phyloP scores from a whole-genome alignment of 2,329 filamentous ascomycete genomes.

The Xylaria arbuscula region DNA sequence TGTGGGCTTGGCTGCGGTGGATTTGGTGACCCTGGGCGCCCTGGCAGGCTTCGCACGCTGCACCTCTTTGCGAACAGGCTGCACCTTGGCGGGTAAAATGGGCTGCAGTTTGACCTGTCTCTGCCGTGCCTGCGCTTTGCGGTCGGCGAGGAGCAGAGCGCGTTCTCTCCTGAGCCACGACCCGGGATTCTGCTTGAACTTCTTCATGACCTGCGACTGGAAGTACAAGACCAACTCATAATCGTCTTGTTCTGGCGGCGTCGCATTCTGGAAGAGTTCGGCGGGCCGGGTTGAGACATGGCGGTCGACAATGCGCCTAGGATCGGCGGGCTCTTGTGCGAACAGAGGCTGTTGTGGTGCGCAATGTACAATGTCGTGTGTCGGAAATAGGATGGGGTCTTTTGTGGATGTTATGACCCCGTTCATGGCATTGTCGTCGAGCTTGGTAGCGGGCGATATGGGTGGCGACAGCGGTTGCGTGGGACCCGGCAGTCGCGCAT shows the following conservation, averaged over 20 bases:
- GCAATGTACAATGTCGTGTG: conserved; percentile 56
- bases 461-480: conserved; percentile 66
- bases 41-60: conserved; percentile 51
- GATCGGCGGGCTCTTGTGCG: conserved; percentile 54
- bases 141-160: conserved; percentile 60
- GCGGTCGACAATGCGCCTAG: conserved; percentile 61
- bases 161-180: conserved; percentile 64
- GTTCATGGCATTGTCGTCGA: conserved; percentile 49
- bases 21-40: conserved; percentile 47
- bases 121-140: conserved; percentile 56
- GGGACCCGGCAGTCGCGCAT: conserved; percentile 52
- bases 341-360: conserved; percentile 64
- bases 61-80: conserved; percentile 46
- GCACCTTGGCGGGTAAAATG: conserved; percentile 58
- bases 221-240: conserved; percentile 66
- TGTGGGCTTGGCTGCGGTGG: conserved; percentile 38
- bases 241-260: conserved; percentile 63
- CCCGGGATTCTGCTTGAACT: conserved; percentile 57
- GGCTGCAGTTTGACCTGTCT: conserved; percentile 52
- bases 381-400: conserved; percentile 70
- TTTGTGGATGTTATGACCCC: conserved; percentile 53
- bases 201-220: conserved; percentile 63
- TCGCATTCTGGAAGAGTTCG: conserved; percentile 55
- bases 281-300: conserved; percentile 60
- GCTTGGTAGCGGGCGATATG: conserved; percentile 63